phyloP scores from a whole-genome alignment of 192 early-diverging fungal genomes.

The Mortierella alpina region DNA sequence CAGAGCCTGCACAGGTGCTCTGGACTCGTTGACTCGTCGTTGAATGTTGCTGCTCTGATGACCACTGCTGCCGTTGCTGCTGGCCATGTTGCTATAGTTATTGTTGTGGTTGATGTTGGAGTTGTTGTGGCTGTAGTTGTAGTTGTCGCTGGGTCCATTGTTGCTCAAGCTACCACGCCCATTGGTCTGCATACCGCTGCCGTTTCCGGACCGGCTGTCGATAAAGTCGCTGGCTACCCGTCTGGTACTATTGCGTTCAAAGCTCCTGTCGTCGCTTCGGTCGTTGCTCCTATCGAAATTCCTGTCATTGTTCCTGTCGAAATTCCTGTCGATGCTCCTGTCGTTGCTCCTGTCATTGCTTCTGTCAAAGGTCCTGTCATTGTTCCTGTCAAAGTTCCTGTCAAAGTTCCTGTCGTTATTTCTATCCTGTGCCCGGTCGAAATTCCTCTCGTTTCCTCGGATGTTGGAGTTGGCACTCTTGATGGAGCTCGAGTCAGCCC shows the following conservation, averaged over 20 bases:
- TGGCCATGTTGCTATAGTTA: background rate
- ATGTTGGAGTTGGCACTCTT: background rate
- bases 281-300: background rate
- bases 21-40: background rate
- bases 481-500: constrained; percentile 5
- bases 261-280: constrained; percentile 1
- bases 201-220: constrained; percentile 1
- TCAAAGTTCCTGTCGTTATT: background rate
- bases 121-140: constrained; percentile 1
- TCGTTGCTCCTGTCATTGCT: constrained; percentile 10
- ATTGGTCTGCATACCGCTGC: background rate
- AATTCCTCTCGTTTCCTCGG: constrained; percentile 2
- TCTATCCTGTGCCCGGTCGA: background rate
- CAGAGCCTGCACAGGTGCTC: background rate
- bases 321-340: background rate
- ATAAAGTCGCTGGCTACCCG: background rate
- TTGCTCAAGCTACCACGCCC: constrained; percentile 1
- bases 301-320: background rate
- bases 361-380: background rate
- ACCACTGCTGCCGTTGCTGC: background rate
- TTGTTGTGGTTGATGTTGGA: background rate
- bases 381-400: background rate
- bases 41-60: background rate
- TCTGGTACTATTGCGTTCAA: too few species aligned
- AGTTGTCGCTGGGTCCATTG: constrained; percentile 5